Evolutionary conservation across 139 green algal species (phyloP), one percentile per base, ranked within the genome.

Genomic region (Yamagishiella unicocca): DNA sequence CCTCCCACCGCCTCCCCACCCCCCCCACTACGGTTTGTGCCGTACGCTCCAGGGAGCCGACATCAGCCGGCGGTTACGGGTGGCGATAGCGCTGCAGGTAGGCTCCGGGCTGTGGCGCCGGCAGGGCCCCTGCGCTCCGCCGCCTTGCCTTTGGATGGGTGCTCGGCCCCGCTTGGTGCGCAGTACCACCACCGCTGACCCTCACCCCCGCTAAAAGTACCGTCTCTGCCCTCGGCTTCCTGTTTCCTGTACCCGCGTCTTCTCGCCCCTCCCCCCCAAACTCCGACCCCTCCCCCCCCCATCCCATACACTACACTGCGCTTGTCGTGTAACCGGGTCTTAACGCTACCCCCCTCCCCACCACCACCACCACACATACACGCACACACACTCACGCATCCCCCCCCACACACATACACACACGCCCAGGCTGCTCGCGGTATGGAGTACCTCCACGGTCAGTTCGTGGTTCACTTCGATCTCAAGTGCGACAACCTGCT

Each of bases 361-460:
- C n/a, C 58, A 29, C 58, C 6, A n/a, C 58, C 58, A 14, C 58
- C 19, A 29, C 58, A 22, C 58, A 67, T 33, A 6, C 50, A 17
- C 50, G 12, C 50, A 58, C 50, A 12, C 12, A 58, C 50, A 22
- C 17, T 9, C 27, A 42, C 64, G 64, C 64, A 42, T 31, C 38
- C 64, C 6, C 64, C 24, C 64, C 29, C 14, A 25, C 19, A 37
- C 70, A 31, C 22, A 21, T 33, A 1, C 70, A 1, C 42, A 19
- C 70, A 38, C 17, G 77, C 94, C 64, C 89, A 94, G 82, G 89
- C 89, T 8, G 94, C 94, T 0, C 75, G 92, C 64, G 94, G 94
- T 33, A 95, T 96, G 94, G 94, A 95, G 90, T 96, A 96, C 88
- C 83, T 96, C 68, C 94, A 96, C 91, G 79, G 33, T 12, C 87